phyloP scores from a whole-genome alignment of 768 basidiomycete species.

The Lyophyllum semitale region DNA sequence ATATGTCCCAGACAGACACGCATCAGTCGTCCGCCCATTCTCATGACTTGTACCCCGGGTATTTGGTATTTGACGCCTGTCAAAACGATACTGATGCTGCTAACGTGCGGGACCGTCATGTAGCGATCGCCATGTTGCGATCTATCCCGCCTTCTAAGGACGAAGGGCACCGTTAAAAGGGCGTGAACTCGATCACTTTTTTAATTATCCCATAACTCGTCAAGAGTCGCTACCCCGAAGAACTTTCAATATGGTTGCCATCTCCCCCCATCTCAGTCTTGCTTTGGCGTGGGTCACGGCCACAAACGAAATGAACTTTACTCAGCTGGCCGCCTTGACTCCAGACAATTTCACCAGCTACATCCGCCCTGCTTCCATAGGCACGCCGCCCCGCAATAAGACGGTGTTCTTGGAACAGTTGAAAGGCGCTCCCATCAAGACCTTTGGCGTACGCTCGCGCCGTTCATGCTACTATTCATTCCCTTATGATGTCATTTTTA shows the following conservation, averaged over 20 bases:
- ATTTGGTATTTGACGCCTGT: background rate
- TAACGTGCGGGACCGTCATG: no score
- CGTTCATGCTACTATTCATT: background rate
- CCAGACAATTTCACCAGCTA: conserved; percentile 14
- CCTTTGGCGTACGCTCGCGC: conserved; percentile 7
- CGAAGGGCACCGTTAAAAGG: background rate
- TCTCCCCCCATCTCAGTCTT: conserved; percentile 14
- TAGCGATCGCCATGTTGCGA: background rate
- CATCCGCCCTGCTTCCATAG: conserved; percentile 9
- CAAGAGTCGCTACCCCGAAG: background rate
- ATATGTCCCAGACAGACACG: no score
- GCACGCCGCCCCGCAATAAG: conserved; percentile 5
- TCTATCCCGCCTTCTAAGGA: background rate
- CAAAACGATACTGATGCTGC: background rate
- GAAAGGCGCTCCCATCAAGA: conserved; percentile 5
- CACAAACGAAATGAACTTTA: conserved; percentile 7
- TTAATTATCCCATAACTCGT: background rate
- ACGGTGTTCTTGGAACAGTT: conserved; percentile 8
- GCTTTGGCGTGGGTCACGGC: conserved; percentile 14
- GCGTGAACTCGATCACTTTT: background rate
- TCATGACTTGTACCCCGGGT: background rate
- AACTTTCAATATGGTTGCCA: conserved; percentile 7
- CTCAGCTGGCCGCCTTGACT: conserved; percentile 8
- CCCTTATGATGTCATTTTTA: background rate
- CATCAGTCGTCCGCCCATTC: no score